Base-by-base conservation (phyloP, 2,329 filamentous ascomycete species). In the Rhynchosporium graminicola region DNA sequence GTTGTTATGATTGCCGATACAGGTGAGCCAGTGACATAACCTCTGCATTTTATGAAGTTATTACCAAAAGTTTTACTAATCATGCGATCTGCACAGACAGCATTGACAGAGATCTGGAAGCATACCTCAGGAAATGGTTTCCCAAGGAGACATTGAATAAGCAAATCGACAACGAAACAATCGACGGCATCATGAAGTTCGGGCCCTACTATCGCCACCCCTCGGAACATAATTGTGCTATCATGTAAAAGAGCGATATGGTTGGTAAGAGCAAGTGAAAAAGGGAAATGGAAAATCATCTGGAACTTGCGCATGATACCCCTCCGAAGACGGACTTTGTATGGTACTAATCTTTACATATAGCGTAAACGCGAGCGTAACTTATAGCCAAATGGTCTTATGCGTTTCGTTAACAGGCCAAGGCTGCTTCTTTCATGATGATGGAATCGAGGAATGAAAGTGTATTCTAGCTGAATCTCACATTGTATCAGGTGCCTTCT, bases 71-170 rank as follows among this genome's bases (percentile, higher is more conserved):
- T 29, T 9, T 26, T 38, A 33, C 29, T 57, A 54, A 61, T 15
- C 9, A 48, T 13, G 2, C 10, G 12, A 15, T 50, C 26, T 3
- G 7, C 5, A 28, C 64, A 86, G 88, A 86, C 57, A 88, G 90
- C 65, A 81, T 95, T 26, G 91, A 96, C 71, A 76, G 78, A 28
- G 80, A 88, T 5, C 79, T 92, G 28, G 84, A 87, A 57, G 83
- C 81, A 31, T 94, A 90, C 66, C 77, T 96, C 63, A 85, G 87
- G 69, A 86, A 84, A 63, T 92, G 91, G 75, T 96, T 96, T 67
- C 87, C 89, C 1, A 83, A 82, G 59, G 88, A 90, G 71, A 82
- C 85, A 43, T 87, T 84, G 65, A 82, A 86, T 69, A 90, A 90
- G 72, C 81, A 88, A 65, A 79, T 78, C 68, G 85, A 88, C 60